phyloP scores from a whole-genome alignment of 805 yeast genomes.

The Candida awuae region DNA sequence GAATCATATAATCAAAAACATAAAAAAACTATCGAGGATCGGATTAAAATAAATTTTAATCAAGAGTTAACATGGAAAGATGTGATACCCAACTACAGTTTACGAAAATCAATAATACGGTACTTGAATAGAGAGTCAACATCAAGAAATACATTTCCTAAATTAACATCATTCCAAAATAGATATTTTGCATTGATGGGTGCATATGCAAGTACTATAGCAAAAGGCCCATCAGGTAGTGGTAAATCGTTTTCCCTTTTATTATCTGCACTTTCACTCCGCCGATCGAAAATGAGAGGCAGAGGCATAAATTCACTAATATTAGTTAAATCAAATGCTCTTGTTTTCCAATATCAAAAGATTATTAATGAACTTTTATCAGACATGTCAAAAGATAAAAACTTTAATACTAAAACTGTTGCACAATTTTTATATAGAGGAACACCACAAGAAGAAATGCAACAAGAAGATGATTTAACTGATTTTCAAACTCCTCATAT shows the following conservation, averaged over 20 bases:
- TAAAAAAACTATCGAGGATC: conserved; percentile 15
- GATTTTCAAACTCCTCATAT: conserved; percentile 25
- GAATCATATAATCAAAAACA: conserved; percentile 20
- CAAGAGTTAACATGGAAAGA: conserved; percentile 15
- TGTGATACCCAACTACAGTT: conserved; percentile 13
- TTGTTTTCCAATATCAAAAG: conserved; percentile 21
- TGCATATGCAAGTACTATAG: conserved; percentile 24
- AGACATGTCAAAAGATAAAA: conserved; percentile 2
- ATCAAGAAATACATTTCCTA: background rate
- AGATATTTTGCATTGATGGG: conserved; percentile 22
- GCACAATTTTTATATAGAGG: conserved; percentile 29
- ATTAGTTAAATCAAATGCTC: conserved; percentile 24
- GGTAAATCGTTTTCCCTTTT: conserved; percentile 26
- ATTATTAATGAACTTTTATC: conserved; percentile 13
- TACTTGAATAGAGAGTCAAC: conserved; percentile 9
- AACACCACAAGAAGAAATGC: conserved; percentile 17
- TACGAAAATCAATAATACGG: conserved; percentile 15
- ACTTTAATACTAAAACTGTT: conserved; percentile 8
- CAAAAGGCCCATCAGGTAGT: conserved; percentile 26
- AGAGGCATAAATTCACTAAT: conserved; percentile 25
- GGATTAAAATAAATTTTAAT: conserved; percentile 19
- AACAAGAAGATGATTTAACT: conserved; percentile 20
- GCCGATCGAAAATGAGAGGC: conserved; percentile 19
- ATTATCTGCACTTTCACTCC: conserved; percentile 21
- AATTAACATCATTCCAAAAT: conserved; percentile 26